These are phyloP conservation scores for Reticulascus tulasneorum DNA, from an alignment of 2,329 filamentous ascomycete species.

Conservation along the genomic window DNA sequence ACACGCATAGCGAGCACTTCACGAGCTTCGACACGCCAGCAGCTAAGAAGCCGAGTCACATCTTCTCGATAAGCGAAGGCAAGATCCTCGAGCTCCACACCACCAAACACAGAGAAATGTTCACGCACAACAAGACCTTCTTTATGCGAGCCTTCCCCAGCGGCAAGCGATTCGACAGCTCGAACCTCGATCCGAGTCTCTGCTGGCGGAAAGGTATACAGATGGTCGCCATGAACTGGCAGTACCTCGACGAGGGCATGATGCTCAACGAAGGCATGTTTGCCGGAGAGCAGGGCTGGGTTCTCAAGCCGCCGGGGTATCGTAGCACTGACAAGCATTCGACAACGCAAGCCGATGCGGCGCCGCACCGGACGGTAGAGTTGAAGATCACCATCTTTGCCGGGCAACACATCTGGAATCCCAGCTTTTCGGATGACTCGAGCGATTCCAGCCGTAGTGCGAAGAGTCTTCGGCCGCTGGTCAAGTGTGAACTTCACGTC, in stretches of 20 bases:
- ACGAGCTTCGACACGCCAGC: constrained; percentile 63
- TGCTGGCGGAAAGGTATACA: constrained; percentile 95
- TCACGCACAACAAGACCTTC: constrained; percentile 81
- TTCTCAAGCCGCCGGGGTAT: constrained; percentile 77
- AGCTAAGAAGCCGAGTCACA: constrained; percentile 57
- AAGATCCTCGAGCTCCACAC: constrained; percentile 57
- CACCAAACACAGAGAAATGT: constrained; percentile 70
- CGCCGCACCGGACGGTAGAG: constrained; percentile 53
- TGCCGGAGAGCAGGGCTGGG: constrained; percentile 77
- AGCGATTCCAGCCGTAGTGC: constrained; percentile 24
- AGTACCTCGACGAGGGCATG: constrained; percentile 88
- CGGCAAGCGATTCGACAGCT: constrained; percentile 72
- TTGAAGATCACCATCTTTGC: constrained; percentile 71
- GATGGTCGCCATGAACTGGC: constrained; percentile 98
- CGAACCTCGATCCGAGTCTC: constrained; percentile 88
- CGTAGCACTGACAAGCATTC: constrained; percentile 43
- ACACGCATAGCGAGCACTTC: constrained; percentile 83
- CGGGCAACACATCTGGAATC: constrained; percentile 68
- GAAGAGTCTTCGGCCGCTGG: constrained; percentile 58
- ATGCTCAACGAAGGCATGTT: constrained; percentile 99
- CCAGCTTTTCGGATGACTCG: constrained; percentile 33
- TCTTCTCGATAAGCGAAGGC: constrained; percentile 87
- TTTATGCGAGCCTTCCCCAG: constrained; percentile 92
- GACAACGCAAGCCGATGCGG: constrained; percentile 39
- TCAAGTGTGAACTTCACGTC: constrained; percentile 78